Conservation (phyloP, 2,329 filamentous ascomycete species). For the Periconia macrospinosa region DNA sequence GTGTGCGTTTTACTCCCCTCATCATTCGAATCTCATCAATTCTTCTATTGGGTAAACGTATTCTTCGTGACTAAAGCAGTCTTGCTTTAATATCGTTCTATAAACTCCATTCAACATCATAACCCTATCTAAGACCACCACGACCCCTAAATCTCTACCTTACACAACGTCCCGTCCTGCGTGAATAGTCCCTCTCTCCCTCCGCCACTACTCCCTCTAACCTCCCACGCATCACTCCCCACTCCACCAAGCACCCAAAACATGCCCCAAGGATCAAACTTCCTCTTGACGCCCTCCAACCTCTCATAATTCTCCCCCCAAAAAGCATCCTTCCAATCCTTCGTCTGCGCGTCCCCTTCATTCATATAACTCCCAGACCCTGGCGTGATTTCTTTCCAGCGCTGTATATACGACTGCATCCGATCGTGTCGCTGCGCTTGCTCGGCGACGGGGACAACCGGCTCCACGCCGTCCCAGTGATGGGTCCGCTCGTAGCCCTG, state of each 20-base stretch:
- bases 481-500: slow-evolving; percentile 20
- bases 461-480: slow-evolving; percentile 20
- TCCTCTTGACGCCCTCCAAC: slow-evolving; percentile 22
- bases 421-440: slow-evolving; percentile 10
- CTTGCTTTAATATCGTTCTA: too few relatives aligned
- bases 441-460: not conserved
- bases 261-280: slow-evolving; percentile 25
- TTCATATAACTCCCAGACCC: slow-evolving; percentile 29
- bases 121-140: too few relatives aligned
- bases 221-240: slow-evolving; percentile 29
- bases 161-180: slow-evolving; percentile 31
- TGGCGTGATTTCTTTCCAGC: slow-evolving; percentile 24
- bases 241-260: slow-evolving; percentile 29
- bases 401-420: slow-evolving; percentile 25
- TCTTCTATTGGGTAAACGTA: too few relatives aligned
- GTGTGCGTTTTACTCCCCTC: too few relatives aligned
- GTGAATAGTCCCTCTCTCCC: slow-evolving; percentile 17
- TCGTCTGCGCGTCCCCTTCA: slow-evolving; percentile 32
- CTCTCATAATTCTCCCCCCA: slow-evolving; percentile 27
- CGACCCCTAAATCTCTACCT: not conserved
- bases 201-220: slow-evolving; percentile 16
- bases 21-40: too few relatives aligned
- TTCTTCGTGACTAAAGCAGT: too few relatives aligned
- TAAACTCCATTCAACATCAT: too few relatives aligned
- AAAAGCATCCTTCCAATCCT: slow-evolving; percentile 24